Conservation (phyloP, 148 eudicot genomes). For the Arbutus unedo region DNA sequence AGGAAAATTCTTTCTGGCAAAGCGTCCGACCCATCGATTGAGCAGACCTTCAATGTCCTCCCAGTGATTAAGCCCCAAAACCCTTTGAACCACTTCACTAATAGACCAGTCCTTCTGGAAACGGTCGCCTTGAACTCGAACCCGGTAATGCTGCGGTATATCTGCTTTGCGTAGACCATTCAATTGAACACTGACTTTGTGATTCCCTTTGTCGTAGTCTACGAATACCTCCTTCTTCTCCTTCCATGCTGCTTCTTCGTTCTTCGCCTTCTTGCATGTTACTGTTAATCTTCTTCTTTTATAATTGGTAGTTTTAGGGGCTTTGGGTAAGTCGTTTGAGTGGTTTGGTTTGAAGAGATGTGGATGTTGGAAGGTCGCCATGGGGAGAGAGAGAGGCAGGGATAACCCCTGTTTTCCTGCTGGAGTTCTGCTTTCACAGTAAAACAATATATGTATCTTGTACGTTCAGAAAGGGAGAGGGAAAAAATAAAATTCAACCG, state of each 20-base stretch:
- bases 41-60: constrained; percentile 68
- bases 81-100: constrained; percentile 56
- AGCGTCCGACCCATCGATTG: constrained; percentile 87
- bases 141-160: constrained; percentile 48
- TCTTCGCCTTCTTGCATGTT: constrained; percentile 28
- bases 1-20: constrained; percentile 75
- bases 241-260: constrained; percentile 39
- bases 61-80: constrained; percentile 33
- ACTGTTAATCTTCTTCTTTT: constrained; percentile 14
- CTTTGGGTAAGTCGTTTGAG: constrained; percentile 17
- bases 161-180: constrained; percentile 63
- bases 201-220: constrained; percentile 66
- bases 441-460: no score
- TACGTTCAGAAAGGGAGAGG: no score
- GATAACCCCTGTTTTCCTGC: background rate
- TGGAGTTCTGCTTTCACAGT: no score
- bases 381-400: background rate
- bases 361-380: constrained; percentile 20
- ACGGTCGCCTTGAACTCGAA: constrained; percentile 54
- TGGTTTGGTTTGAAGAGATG: constrained; percentile 14
- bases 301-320: background rate
- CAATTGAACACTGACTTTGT: constrained; percentile 42
- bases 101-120: constrained; percentile 91
- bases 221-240: constrained; percentile 57
- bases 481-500: no score